Evolutionary conservation across 441 rosid species (phyloP), one percentile per base, ranked within the genome.

Genomic region (Adansonia rubrostipa): DNA sequence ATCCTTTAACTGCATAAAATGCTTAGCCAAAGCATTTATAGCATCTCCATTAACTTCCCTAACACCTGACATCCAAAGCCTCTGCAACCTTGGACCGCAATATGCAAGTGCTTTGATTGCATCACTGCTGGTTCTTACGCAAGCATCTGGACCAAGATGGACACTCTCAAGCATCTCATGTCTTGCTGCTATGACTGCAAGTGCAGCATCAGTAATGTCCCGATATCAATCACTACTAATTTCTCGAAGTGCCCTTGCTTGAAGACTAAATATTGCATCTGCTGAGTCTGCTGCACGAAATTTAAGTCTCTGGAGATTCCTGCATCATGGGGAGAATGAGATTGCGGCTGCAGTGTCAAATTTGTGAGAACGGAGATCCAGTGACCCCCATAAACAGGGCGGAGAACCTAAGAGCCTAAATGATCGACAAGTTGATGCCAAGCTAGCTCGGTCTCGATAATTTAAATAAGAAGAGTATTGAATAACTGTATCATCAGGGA

Each of bases 91-190:
- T 19, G 91, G 91, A 80, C 98, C 94, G 77, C 98, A 96, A 79
- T 91, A 77, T 8, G 98, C 97, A 57, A 86, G 82, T 75, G 91
- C 90, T 87, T 84, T 91, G 6, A 94, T 88, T 19, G 98, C 96
- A 85, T 96, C 98, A 83, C 97, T 89, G 47, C 91, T 92, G 80
- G 94, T 88, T 86, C 88, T 93, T 84, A 93, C 97, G 48, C 98
- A 96, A 75, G 92, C 89, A 33, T 94, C 98, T 22, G 98, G 99
- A 70, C 98, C 99, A 73, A 94, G 96, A 80, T 92, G 92, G 56
- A 92, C 91, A 82, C 96, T 92, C 82, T 94, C 98, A 9, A 96
- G 95, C 7, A 74, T 83, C 81, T 92, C 98, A 10, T 96, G 98
- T 33, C 98, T 90, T 2, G 99, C 97, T 47, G 82, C 96, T 17